Percentiles rank a stretch among this genome's conserved stretches.
Evolutionary conservation across 2,329 filamentous ascomycete genomes (phyloP).

Genomic region (Leptosphaerulina australis): DNA sequence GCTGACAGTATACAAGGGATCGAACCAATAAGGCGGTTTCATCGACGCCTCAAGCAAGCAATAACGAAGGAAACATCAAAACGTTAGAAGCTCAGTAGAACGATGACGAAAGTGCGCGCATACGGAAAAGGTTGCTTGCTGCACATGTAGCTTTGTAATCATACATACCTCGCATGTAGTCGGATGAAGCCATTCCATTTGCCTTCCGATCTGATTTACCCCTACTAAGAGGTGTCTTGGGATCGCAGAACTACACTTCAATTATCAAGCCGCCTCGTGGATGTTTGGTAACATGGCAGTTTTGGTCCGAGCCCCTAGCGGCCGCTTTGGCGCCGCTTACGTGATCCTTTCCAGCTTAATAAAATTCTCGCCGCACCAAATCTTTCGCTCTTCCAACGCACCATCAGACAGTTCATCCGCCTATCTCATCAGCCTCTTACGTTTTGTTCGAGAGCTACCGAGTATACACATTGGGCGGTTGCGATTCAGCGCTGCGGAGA

Average conservation of each 20-base stretch:
- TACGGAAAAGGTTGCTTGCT: neutral
- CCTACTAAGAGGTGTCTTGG: too few species aligned
- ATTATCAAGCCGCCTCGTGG: too few species aligned
- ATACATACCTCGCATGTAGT: too few species aligned
- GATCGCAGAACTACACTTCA: too few species aligned
- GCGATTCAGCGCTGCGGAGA: slow-evolving; percentile 68
- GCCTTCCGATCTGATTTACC: too few species aligned
- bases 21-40: neutral
- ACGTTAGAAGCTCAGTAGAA: neutral
- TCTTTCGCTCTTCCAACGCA: slow-evolving; percentile 38
- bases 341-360: slow-evolving; percentile 5
- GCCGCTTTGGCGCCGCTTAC: slow-evolving; percentile 10
- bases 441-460: slow-evolving; percentile 46
- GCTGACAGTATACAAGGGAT: slow-evolving; percentile 15
- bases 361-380: slow-evolving; percentile 29
- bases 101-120: neutral
- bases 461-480: slow-evolving; percentile 49
- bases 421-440: slow-evolving; percentile 47
- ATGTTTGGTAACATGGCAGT: too few species aligned
- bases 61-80: neutral
- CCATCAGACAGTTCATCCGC: slow-evolving; percentile 50
- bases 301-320: slow-evolving; percentile 11
- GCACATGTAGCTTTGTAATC: slow-evolving; percentile 1
- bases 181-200: too few species aligned
- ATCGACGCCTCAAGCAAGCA: neutral